Conservation (phyloP, 768 basidiomycete species). For the Cystoderma amianthinum region DNA sequence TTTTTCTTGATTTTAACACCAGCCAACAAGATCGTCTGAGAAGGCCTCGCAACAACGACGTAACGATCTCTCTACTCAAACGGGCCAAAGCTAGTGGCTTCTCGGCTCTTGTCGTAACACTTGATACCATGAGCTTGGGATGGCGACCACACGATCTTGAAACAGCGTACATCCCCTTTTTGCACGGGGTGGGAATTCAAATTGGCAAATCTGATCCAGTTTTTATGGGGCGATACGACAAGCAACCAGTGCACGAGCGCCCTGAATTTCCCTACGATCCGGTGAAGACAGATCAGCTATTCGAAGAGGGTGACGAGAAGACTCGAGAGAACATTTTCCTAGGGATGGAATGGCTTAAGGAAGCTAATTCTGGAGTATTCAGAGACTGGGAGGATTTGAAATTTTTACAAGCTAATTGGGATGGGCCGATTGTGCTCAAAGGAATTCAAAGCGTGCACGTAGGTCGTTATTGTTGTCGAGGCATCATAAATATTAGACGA, state of each 20-base stretch:
- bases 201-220: conserved; percentile 70
- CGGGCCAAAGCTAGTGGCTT: conserved; percentile 65
- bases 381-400: conserved; percentile 66
- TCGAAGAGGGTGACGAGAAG: conserved; percentile 40
- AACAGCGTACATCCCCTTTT: conserved; percentile 58
- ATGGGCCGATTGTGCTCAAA: conserved; percentile 71
- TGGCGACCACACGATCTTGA: conserved; percentile 76
- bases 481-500: neutral
- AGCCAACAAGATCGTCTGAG: too few relatives aligned
- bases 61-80: conserved; percentile 56
- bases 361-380: conserved; percentile 56
- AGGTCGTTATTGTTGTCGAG: conserved; percentile 10
- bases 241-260: conserved; percentile 34
- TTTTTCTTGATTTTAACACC: neutral
- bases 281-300: conserved; percentile 31
- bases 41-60: conserved; percentile 57
- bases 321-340: conserved; percentile 32
- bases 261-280: conserved; percentile 57
- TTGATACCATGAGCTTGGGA: conserved; percentile 68
- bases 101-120: conserved; percentile 67
- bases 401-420: conserved; percentile 68
- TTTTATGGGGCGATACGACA: conserved; percentile 57
- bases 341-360: conserved; percentile 56
- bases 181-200: conserved; percentile 58
- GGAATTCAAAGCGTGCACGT: conserved; percentile 66